A percentile compares a stretch with the other conserved stretches of the same genome.
phyloP scores from a whole-genome alignment of 345 rosid genomes.

The Populus euphratica region DNA sequence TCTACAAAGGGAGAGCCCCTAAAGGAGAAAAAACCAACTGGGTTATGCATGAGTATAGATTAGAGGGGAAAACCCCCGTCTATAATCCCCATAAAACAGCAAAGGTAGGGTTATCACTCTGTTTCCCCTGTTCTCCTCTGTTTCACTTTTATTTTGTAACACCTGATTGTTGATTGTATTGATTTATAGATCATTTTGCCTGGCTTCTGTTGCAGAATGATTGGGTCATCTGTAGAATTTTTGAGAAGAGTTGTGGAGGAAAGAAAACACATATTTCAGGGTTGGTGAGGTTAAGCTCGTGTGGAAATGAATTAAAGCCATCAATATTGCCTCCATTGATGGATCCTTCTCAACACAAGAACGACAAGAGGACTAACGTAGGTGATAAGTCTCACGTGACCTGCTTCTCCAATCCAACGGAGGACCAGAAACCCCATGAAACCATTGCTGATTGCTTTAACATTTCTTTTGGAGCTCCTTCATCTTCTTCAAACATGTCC shows the following conservation, averaged over 20 bases:
- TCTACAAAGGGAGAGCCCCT: conserved; percentile 23
- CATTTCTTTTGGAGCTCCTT: conserved; percentile 26
- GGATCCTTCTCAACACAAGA: conserved; percentile 49
- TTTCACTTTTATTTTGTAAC: background rate
- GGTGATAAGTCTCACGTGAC: conserved; percentile 36
- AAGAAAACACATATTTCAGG: conserved; percentile 40
- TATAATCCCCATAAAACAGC: conserved; percentile 14
- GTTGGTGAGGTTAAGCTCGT: conserved; percentile 21
- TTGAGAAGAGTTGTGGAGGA: conserved; percentile 55
- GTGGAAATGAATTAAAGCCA: conserved; percentile 24
- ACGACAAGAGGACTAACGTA: background rate
- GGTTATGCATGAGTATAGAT: conserved; percentile 29
- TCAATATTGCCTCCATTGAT: conserved; percentile 51
- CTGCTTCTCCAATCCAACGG: conserved; percentile 31
- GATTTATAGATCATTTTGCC: background rate
- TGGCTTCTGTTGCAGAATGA: conserved; percentile 50
- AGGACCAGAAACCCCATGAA: conserved; percentile 15
- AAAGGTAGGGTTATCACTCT: background rate
- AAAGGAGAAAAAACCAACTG: conserved; percentile 20
- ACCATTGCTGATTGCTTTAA: conserved; percentile 10
- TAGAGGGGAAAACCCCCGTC: conserved; percentile 12
- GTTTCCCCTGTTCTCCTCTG: conserved; percentile 1
- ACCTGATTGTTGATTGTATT: background rate
- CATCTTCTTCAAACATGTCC: conserved; percentile 30
- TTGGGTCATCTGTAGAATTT: conserved; percentile 76